A percentile compares a stretch with the other conserved stretches of the same genome.
Conservation (phyloP, 2,329 filamentous ascomycete genomes). For the Verticillium longisporum region DNA sequence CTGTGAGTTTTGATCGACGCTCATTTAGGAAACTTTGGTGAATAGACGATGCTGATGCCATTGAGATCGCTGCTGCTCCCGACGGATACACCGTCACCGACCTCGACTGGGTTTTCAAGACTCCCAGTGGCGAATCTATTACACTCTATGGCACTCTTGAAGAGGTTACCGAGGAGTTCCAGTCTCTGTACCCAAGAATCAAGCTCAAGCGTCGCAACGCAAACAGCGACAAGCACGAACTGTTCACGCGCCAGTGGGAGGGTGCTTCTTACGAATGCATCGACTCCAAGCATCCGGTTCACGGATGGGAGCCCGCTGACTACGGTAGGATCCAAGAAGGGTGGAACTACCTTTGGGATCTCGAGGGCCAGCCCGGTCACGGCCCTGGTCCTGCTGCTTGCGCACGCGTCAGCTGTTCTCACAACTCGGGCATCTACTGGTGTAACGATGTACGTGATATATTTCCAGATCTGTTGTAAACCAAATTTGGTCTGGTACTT, state of each 20-base stretch:
- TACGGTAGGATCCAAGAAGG: not conserved
- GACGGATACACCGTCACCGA: not conserved
- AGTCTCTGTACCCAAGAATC: not conserved
- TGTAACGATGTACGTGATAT: not conserved
- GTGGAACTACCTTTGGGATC: not conserved
- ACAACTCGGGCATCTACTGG: not conserved
- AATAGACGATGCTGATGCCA: not conserved
- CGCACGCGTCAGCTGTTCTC: not conserved
- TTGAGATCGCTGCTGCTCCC: not conserved
- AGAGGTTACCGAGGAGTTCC: not conserved
- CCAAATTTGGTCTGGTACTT: not conserved
- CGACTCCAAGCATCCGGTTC: not conserved
- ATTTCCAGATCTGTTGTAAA: not conserved
- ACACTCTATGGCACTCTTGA: not conserved
- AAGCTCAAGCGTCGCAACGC: not conserved
- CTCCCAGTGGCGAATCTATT: not conserved
- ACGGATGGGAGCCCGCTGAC: not conserved
- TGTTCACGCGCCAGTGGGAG: not conserved
- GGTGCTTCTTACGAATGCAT: not conserved
- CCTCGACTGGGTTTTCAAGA: not conserved
- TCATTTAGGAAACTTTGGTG: too few species aligned
- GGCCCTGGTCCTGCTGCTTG: not conserved
- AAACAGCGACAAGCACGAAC: not conserved
- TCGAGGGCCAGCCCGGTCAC: not conserved
- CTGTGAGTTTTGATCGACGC: not conserved